Evolutionary conservation across 768 basidiomycete genomes (phyloP).

Genomic region (Lyophyllum semitale): DNA sequence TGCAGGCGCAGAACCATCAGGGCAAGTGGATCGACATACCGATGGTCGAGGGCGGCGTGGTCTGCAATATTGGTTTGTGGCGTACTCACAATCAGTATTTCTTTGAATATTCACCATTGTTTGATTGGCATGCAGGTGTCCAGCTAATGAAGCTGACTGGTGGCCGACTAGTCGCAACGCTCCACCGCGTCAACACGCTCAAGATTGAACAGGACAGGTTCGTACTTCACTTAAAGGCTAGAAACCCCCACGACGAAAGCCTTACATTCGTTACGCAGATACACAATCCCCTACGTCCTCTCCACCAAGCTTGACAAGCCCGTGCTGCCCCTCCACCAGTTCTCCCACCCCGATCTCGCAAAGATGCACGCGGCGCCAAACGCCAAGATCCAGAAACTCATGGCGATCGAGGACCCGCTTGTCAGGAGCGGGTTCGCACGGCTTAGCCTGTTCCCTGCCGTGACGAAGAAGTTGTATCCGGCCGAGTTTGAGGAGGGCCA

Average conservation of each 20-base stretch:
- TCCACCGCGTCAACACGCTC: conserved; percentile 33
- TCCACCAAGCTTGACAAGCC: conserved; percentile 28
- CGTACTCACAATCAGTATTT: neutral
- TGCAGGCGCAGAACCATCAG: conserved; percentile 29
- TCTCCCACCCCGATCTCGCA: conserved; percentile 18
- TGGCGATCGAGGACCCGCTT: conserved; percentile 25
- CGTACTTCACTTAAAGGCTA: too few species aligned
- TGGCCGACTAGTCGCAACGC: conserved; percentile 28
- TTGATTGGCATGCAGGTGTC: conserved; percentile 22
- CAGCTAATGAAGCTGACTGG: conserved; percentile 31
- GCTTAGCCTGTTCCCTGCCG: conserved; percentile 26
- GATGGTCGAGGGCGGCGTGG: conserved; percentile 29
- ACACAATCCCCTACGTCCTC: conserved; percentile 30
- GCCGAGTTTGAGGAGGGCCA: conserved; percentile 13
- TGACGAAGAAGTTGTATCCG: conserved; percentile 22
- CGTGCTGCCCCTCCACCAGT: conserved; percentile 26
- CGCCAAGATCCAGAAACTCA: conserved; percentile 22
- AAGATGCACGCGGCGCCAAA: conserved; percentile 27
- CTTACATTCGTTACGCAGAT: conserved; percentile 14
- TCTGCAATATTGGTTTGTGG: conserved; percentile 29
- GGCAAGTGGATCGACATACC: conserved; percentile 31
- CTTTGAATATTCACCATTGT: neutral
- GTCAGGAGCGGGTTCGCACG: conserved; percentile 28
- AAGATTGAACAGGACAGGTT: conserved; percentile 28
- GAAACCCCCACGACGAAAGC: too few species aligned